Evolutionary conservation across 108 stramenopile genomes (phyloP).

Genomic region (Cyclotella kingstonii): DNA sequence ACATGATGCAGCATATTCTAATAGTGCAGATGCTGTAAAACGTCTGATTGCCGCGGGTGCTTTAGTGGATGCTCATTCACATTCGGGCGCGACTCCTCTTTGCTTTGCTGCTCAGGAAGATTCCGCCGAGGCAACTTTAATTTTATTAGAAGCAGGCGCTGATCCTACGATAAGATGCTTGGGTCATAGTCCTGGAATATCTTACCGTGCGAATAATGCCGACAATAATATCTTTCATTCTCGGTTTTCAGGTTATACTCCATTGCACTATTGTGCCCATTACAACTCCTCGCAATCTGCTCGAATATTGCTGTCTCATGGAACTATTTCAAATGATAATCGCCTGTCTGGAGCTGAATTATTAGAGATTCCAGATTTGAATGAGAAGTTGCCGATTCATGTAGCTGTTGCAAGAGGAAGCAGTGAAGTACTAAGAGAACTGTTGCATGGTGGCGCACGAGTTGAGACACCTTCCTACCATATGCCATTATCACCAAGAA

Average conservation of each 20-base stretch:
- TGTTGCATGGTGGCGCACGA: constrained; percentile 73
- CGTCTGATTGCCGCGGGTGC: constrained; percentile 74
- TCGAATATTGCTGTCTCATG: constrained; percentile 48
- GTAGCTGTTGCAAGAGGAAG: constrained; percentile 82
- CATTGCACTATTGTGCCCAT: constrained; percentile 86
- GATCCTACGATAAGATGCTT: constrained; percentile 73
- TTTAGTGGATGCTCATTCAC: constrained; percentile 69
- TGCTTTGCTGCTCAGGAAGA: constrained; percentile 89
- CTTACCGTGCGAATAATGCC: constrained; percentile 35
- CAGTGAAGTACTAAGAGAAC: constrained; percentile 74
- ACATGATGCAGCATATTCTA: constrained; percentile 84
- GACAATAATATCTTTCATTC: constrained; percentile 51
- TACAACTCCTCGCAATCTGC: constrained; percentile 80
- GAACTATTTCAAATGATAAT: constrained; percentile 10
- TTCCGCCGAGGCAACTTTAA: constrained; percentile 48
- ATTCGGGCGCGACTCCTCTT: constrained; percentile 82
- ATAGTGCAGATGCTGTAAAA: constrained; percentile 64
- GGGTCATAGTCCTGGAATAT: constrained; percentile 42
- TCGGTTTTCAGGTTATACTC: constrained; percentile 84
- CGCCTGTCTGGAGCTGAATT: constrained; percentile 40
- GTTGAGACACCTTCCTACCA: constrained; percentile 57
- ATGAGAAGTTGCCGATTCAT: constrained; percentile 82
- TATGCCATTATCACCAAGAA: constrained; percentile 20
- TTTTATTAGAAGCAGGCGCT: constrained; percentile 71
- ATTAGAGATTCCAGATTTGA: constrained; percentile 80